Percentiles rank a stretch among this genome's conserved stretches.
phyloP scores from a whole-genome alignment of 805 yeast genomes.

The Candida easanensis region DNA sequence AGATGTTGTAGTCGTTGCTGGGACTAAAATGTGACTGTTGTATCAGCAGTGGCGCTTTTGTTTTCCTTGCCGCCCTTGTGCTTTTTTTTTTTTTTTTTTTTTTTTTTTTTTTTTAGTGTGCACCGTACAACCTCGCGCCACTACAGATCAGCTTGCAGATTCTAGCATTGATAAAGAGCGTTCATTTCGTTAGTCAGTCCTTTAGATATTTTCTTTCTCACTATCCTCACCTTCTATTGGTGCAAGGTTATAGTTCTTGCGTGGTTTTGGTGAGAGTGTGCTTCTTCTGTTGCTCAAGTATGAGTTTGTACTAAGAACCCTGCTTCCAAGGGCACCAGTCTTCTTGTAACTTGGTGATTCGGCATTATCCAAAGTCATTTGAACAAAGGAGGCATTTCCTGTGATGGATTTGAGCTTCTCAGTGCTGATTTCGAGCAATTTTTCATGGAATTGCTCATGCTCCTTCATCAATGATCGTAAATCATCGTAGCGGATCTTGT shows the following conservation, averaged over 20 bases:
- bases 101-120: too few species aligned
- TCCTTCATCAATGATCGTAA: constrained; percentile 29
- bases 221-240: constrained; percentile 10
- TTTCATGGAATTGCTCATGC: constrained; percentile 24
- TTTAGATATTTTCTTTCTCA: constrained; percentile 10
- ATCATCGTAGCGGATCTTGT: constrained; percentile 26
- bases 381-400: constrained; percentile 18
- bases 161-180: neutral
- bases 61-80: neutral
- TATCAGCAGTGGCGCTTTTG: neutral
- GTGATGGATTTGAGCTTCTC: constrained; percentile 30
- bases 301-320: constrained; percentile 29
- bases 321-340: constrained; percentile 7
- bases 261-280: constrained; percentile 11
- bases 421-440: constrained; percentile 25
- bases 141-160: too few species aligned
- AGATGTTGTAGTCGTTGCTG: neutral
- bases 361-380: constrained; percentile 5
- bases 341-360: constrained; percentile 2
- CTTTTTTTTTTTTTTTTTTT: too few species aligned
- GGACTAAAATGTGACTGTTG: neutral
- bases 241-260: constrained; percentile 8
- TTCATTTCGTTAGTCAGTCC: neutral
- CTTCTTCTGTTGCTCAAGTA: constrained; percentile 20
- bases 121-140: too few species aligned